A percentile compares a stretch with the other conserved stretches of the same genome.
These are phyloP conservation scores for Ensete glaucum DNA, from an alignment of 176 grass and related monocot species.

Conservation along the genomic window DNA sequence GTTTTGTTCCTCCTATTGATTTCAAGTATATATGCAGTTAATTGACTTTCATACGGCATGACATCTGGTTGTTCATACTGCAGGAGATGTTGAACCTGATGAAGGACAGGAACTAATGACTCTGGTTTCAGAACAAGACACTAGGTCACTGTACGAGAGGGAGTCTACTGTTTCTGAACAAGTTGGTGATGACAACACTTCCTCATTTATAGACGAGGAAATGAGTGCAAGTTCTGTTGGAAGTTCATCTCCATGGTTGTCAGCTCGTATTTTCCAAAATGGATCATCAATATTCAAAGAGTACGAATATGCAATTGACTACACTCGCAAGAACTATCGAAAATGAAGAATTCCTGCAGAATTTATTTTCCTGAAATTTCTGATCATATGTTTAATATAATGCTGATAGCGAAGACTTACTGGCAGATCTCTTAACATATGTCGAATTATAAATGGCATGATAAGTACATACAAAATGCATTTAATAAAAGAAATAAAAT, in stretches of 20 bases:
- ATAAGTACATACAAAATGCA: no score
- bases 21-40: neutral
- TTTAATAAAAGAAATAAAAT: neutral
- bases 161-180: slow-evolving; percentile 18
- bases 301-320: slow-evolving; percentile 27
- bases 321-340: slow-evolving; percentile 2
- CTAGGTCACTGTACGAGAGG: slow-evolving; percentile 7
- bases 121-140: slow-evolving; percentile 13
- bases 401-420: neutral
- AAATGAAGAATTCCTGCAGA: slow-evolving; percentile 1
- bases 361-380: neutral
- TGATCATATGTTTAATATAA: no score
- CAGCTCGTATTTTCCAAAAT: slow-evolving; percentile 52
- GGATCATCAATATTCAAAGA: slow-evolving; percentile 75
- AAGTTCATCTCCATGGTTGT: slow-evolving; percentile 35
- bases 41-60: neutral
- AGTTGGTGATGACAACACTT: slow-evolving; percentile 12
- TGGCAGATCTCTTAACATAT: neutral
- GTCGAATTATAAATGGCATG: neutral
- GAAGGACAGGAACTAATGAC: slow-evolving; percentile 49
- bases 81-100: slow-evolving; percentile 19
- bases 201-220: slow-evolving; percentile 20
- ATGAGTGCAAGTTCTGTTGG: slow-evolving; percentile 18
- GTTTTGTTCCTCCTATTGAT: neutral
- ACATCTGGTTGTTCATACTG: slow-evolving; percentile 1